phyloP scores from a whole-genome alignment of 305 asterid genomes.

The Fraxinus albicans region DNA sequence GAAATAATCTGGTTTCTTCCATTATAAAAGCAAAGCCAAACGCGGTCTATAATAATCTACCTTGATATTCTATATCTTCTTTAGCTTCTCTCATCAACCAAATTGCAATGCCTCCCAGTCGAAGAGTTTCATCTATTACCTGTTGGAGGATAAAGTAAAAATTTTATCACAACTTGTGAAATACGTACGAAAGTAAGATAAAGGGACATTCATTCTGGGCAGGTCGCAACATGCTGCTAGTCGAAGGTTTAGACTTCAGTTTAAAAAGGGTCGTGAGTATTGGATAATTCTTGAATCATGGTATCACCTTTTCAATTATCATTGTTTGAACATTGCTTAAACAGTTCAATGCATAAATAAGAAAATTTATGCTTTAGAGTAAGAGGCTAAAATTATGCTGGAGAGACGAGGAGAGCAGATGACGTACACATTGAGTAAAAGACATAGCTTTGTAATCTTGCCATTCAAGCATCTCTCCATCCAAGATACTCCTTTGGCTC shows the following conservation, averaged over 20 bases:
- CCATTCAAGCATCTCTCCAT: conserved; percentile 66
- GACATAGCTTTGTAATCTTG: conserved; percentile 82
- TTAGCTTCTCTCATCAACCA: conserved; percentile 96
- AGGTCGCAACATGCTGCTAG: neutral
- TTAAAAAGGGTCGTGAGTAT: neutral
- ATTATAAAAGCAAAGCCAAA: neutral
- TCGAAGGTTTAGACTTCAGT: neutral
- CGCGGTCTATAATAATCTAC: conserved; percentile 25
- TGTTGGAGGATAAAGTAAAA: conserved; percentile 26
- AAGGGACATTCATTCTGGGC: neutral
- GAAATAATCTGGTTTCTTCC: neutral
- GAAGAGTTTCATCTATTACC: conserved; percentile 87
- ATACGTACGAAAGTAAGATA: neutral
- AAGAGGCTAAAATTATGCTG: neutral
- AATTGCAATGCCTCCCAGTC: conserved; percentile 85
- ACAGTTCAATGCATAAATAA: neutral
- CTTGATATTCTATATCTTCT: conserved; percentile 61
- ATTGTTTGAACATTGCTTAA: neutral
- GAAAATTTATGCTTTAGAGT: neutral
- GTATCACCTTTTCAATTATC: neutral
- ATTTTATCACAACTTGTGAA: neutral
- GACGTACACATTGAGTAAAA: conserved; percentile 81
- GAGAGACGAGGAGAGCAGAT: neutral
- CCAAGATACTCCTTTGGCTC: conserved; percentile 29
- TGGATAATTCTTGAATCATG: neutral